Evolutionary conservation across 441 rosid genomes (phyloP).

Genomic region (Syzygium syzygioides): DNA sequence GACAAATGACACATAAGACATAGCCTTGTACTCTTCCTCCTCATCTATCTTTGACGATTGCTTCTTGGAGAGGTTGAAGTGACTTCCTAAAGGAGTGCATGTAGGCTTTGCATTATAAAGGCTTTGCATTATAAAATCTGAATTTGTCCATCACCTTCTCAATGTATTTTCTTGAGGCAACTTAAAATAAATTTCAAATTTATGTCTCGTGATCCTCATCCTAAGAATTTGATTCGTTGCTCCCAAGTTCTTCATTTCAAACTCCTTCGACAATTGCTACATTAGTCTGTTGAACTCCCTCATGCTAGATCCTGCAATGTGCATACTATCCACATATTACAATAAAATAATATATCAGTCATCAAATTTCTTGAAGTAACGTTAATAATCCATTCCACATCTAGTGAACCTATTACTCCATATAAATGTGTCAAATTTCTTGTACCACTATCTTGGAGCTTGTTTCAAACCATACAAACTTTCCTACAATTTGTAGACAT

Average conservation of each 20-base stretch:
- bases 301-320: background rate
- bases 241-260: background rate
- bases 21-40: background rate
- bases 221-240: background rate
- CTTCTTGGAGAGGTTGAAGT: background rate
- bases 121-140: background rate
- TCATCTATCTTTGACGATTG: background rate
- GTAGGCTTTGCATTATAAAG: too few species aligned
- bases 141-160: background rate
- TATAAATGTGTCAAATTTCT: background rate
- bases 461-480: background rate
- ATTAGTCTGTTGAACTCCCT: background rate
- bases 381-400: background rate
- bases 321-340: background rate
- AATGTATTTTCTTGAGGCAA: background rate
- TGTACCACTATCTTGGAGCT: background rate
- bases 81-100: background rate
- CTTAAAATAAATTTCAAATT: background rate
- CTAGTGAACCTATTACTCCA: background rate
- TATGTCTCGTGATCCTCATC: background rate
- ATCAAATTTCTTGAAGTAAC: background rate
- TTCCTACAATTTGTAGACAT: background rate
- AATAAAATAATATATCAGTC: background rate
- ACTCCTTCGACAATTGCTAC: background rate
- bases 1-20: background rate